phyloP scores from a whole-genome alignment of 1,284 basidiomycete species.

The Caloboletus firmus region DNA sequence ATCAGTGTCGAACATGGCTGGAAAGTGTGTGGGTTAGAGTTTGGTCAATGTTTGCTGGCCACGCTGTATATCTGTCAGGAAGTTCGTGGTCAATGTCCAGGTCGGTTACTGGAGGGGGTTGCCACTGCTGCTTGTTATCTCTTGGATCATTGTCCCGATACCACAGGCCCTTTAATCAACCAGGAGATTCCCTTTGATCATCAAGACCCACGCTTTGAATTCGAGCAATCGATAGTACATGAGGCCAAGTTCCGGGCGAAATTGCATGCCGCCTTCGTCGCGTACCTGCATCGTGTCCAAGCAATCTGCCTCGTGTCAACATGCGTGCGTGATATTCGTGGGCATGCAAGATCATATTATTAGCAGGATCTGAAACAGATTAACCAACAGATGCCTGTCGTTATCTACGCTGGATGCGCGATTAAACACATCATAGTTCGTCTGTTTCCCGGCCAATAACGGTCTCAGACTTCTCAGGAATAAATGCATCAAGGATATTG shows the following conservation, averaged over 20 bases:
- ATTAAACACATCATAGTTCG: slow-evolving; percentile 32
- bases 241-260: slow-evolving; percentile 29
- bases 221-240: slow-evolving; percentile 26
- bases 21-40: slow-evolving; percentile 8
- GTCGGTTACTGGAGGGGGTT: neutral
- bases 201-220: slow-evolving; percentile 8
- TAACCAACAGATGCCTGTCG: slow-evolving; percentile 13
- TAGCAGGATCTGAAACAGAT: slow-evolving; percentile 16
- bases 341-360: slow-evolving; percentile 16
- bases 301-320: slow-evolving; percentile 25
- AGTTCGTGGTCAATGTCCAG: slow-evolving; percentile 12
- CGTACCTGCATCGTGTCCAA: slow-evolving; percentile 32
- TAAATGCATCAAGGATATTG: slow-evolving; percentile 83
- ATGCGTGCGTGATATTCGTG: slow-evolving; percentile 1
- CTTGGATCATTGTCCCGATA: neutral
- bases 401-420: slow-evolving; percentile 15
- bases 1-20: slow-evolving; percentile 32
- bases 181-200: slow-evolving; percentile 7
- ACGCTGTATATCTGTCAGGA: slow-evolving; percentile 15
- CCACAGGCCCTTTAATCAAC: slow-evolving; percentile 18
- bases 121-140: neutral
- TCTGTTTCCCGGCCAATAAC: slow-evolving; percentile 37
- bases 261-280: slow-evolving; percentile 1
- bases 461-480: slow-evolving; percentile 44
- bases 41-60: slow-evolving; percentile 7